A percentile compares a stretch with the other conserved stretches of the same genome.
phyloP scores from a whole-genome alignment of 2,329 filamentous ascomycete genomes.

The Alternaria sp. region DNA sequence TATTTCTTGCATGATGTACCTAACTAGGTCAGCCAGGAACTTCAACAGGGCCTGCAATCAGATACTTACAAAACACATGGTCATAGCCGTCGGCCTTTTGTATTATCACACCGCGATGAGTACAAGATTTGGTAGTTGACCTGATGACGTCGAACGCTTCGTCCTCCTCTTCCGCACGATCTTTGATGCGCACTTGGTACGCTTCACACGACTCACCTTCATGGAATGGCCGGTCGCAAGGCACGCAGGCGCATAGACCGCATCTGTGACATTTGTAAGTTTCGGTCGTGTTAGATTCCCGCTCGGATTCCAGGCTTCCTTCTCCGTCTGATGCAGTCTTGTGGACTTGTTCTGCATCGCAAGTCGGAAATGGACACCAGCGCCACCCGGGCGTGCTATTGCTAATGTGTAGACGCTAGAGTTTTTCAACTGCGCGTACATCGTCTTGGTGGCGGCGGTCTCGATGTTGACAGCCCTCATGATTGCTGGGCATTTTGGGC shows the following conservation, averaged over 20 bases:
- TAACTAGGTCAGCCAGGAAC: not conserved
- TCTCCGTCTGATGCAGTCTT: not conserved
- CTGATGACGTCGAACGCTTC: not conserved
- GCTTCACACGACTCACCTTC: not conserved
- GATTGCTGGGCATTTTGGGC: not conserved
- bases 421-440: not conserved
- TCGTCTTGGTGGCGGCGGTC: not conserved
- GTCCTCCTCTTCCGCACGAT: not conserved
- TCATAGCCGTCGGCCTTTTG: not conserved
- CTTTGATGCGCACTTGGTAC: not conserved
- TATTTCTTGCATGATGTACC: not conserved
- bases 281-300: not conserved
- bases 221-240: not conserved
- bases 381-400: not conserved
- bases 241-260: not conserved
- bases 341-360: not conserved
- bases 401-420: not conserved
- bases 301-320: not conserved
- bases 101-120: not conserved
- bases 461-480: not conserved
- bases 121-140: not conserved
- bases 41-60: not conserved
- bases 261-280: not conserved
- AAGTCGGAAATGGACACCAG: not conserved
- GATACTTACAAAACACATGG: rapidly evolving